Conservation (phyloP, 108 stramenopile species). For the Cyclotella choctawhatcheeana region DNA sequence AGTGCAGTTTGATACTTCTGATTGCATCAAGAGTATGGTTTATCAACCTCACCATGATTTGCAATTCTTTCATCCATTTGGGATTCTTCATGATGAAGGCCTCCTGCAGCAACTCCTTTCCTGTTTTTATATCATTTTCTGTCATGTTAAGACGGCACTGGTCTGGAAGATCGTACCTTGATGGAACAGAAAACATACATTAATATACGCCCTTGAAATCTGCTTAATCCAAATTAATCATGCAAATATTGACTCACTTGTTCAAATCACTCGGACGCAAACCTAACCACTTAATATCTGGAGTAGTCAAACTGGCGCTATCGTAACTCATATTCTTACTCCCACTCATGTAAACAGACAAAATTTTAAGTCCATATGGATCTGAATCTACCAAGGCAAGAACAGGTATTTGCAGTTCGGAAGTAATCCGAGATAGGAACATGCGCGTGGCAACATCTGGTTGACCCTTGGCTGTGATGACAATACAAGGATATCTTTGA, state of each 20-base stretch:
- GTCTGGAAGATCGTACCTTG: conserved; percentile 71
- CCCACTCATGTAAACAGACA: conserved; percentile 93
- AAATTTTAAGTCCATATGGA: conserved; percentile 98
- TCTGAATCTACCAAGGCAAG: conserved; percentile 96
- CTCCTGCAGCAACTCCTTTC: conserved; percentile 93
- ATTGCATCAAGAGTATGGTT: no score
- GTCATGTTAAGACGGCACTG: conserved; percentile 98
- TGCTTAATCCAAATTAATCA: no score
- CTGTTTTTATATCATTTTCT: conserved; percentile 96
- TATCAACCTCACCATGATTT: conserved; percentile 96
- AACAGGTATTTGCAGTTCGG: conserved; percentile 94
- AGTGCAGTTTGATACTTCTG: no score
- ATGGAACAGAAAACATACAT: no score
- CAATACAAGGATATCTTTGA: conserved; percentile 95
- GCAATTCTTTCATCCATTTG: conserved; percentile 94
- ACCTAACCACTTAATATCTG: conserved; percentile 97
- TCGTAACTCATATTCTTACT: conserved; percentile 97
- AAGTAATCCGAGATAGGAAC: conserved; percentile 80
- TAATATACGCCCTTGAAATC: no score
- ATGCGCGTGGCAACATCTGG: conserved; percentile 91
- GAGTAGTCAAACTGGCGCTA: conserved; percentile 93
- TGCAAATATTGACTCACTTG: conserved; percentile 40
- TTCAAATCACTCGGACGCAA: conserved; percentile 94
- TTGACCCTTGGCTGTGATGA: conserved; percentile 98
- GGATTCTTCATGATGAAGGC: conserved; percentile 96